These are phyloP conservation scores for Ophiostoma quercus DNA, from an alignment of 2,329 filamentous ascomycete genomes.

Conservation along the genomic window DNA sequence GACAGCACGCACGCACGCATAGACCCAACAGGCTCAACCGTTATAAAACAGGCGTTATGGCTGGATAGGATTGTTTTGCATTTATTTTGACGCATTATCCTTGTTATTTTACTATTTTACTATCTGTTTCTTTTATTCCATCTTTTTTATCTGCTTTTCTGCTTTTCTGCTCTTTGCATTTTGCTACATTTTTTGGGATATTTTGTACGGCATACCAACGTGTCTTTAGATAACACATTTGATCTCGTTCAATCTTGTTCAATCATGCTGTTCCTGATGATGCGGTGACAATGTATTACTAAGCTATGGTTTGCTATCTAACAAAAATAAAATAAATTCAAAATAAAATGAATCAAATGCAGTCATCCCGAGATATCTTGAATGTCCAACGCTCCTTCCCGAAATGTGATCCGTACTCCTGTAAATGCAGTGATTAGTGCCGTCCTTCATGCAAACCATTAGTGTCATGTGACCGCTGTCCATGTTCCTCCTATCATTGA, in stretches of 20 bases:
- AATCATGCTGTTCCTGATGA: background rate
- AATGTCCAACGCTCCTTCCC: slow-evolving; percentile 6
- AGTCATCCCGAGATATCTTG: background rate
- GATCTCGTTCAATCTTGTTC: background rate
- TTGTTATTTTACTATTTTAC: background rate
- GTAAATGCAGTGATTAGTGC: slow-evolving; percentile 2
- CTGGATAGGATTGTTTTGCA: slow-evolving; percentile 19
- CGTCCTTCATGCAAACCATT: background rate
- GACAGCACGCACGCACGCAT: background rate
- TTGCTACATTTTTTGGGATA: slow-evolving; percentile 2
- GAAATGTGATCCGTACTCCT: background rate
- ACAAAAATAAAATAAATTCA: background rate
- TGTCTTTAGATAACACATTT: background rate
- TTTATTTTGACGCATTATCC: background rate
- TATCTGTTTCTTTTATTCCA: background rate
- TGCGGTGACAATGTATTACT: background rate
- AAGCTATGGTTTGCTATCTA: slow-evolving; percentile 11
- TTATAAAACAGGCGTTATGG: slow-evolving; percentile 21
- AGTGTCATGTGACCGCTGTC: slow-evolving; percentile 1
- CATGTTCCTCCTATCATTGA: background rate
- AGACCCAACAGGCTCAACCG: slow-evolving; percentile 15
- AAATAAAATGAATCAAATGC: background rate
- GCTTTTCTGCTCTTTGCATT: slow-evolving; percentile 1
- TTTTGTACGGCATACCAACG: slow-evolving; percentile 12
- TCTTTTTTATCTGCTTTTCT: background rate